Conservation (phyloP, 768 basidiomycete genomes). For the Panellus pusillus region DNA sequence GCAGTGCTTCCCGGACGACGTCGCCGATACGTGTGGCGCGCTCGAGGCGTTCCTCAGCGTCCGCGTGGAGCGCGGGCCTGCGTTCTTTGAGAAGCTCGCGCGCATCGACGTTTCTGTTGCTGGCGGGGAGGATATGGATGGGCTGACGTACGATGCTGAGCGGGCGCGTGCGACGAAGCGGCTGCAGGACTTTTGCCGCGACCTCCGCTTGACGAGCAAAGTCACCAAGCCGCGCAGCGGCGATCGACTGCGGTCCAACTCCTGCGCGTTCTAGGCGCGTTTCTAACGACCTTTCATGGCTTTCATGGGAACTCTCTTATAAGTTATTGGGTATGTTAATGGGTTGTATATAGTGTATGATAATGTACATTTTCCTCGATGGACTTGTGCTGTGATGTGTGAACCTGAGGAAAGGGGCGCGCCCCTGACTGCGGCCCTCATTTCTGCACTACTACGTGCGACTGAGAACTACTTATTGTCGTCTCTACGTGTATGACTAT, state of each 20-base stretch:
- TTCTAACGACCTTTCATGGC: neutral
- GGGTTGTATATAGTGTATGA: neutral
- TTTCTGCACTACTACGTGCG: too few relatives aligned
- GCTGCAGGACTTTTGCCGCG: constrained; percentile 50
- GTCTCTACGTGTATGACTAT: too few relatives aligned
- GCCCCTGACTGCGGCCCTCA: too few relatives aligned
- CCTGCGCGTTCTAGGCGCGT: constrained; percentile 16
- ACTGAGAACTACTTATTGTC: too few relatives aligned
- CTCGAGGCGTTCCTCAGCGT: constrained; percentile 56
- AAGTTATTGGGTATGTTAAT: neutral
- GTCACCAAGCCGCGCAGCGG: constrained; percentile 23
- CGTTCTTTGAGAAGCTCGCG: constrained; percentile 50
- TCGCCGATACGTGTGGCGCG: constrained; percentile 58
- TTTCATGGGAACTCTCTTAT: neutral
- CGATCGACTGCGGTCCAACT: constrained; percentile 18
- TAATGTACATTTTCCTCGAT: constrained; percentile 3
- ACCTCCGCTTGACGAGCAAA: constrained; percentile 43
- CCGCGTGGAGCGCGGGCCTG: constrained; percentile 47
- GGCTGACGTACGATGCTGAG: constrained; percentile 39
- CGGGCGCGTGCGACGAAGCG: constrained; percentile 40
- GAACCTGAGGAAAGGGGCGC: too few relatives aligned
- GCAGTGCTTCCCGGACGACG: constrained; percentile 62
- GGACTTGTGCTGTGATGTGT: too few relatives aligned
- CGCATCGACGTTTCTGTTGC: constrained; percentile 50
- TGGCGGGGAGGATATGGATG: constrained; percentile 31